These are phyloP conservation scores for Austroboletus niveus DNA, from an alignment of 1,284 basidiomycete species.

Conservation along the genomic window DNA sequence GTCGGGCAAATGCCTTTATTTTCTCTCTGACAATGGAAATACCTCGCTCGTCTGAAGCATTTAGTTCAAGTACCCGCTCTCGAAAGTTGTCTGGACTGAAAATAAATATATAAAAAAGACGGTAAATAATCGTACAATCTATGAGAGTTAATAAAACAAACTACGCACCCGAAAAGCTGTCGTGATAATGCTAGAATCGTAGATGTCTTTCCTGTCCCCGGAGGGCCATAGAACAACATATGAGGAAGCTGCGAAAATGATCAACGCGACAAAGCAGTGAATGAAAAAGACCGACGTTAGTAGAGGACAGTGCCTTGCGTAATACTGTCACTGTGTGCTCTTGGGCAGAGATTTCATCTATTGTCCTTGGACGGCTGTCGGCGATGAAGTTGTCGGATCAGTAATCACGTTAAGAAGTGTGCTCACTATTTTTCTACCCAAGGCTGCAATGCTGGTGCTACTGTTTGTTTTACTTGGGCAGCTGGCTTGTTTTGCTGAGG, in stretches of 20 bases:
- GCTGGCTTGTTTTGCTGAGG: conserved; percentile 41
- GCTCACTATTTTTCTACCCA: conserved; percentile 98
- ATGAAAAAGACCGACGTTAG: conserved; percentile 67
- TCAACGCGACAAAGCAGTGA: conserved; percentile 3
- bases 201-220: conserved; percentile 98
- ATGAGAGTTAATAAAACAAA: background rate
- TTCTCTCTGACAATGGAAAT: conserved; percentile 97
- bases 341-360: conserved; percentile 96
- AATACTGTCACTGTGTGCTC: conserved; percentile 95
- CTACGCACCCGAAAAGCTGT: conserved; percentile 87
- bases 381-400: conserved; percentile 7
- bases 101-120: conserved; percentile 1
- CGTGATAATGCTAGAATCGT: conserved; percentile 94
- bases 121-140: background rate
- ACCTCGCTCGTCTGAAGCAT: conserved; percentile 98
- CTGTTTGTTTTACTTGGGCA: conserved; percentile 40
- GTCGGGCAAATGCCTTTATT: conserved; percentile 97
- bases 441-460: conserved; percentile 74
- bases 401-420: background rate
- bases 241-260: conserved; percentile 80
- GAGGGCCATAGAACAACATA: conserved; percentile 99
- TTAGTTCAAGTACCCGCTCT: conserved; percentile 94
- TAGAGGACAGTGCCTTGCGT: conserved; percentile 85
- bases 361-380: conserved; percentile 90
- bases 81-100: conserved; percentile 92